Evolutionary conservation across 202 grass and related monocot genomes (phyloP), one percentile per base, ranked within the genome.

Genomic region (Carex sylvatica): DNA sequence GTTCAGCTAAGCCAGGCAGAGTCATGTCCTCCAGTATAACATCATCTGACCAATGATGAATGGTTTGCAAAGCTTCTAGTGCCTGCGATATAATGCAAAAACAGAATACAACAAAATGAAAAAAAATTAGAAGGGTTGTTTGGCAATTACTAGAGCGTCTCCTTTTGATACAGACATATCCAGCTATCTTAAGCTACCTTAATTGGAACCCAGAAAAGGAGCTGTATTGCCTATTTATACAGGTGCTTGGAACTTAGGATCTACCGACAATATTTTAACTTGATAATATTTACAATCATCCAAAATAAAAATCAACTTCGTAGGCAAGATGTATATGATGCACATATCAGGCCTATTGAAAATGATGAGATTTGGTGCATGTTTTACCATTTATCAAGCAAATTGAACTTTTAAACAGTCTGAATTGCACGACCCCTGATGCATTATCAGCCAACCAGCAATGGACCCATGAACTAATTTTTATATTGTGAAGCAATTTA

Each of bases 1-100:
- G 78, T 93, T 98, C 96, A 83, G 96, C 91, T 86, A 98, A 95
- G 67, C 84, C 96, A 65, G 96, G 95, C 79, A 98, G 91, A 84
- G 84, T 89, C 85, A 98, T 98, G 68, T 98, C 96, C 72, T 95
- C 96, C 77, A 92, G 80, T 80, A 86, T 92, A 76, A 86, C 85
- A 35, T 98, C 86, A 61, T 93, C 92, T 80, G 86, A 89, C 87
- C 89, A 91, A 82, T 95, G 85, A 84, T 85, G 86, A 84, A 90
- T 89, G 81, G 82, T 90, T 93, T 95, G 86, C 47, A 95, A 80
- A 88, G 87, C 92, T 93, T 98, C 85, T 82, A 55, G 31, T 75
- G 72, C 72, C 72, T 75, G 24, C 3, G 4, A 75, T 75, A 33
- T 31, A 52, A 74, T 52, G 70, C 44, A 74, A 47, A n/a, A 49